Base-by-base conservation (phyloP, 2,329 filamentous ascomycete genomes). In the Exophiala xenobiotica region DNA sequence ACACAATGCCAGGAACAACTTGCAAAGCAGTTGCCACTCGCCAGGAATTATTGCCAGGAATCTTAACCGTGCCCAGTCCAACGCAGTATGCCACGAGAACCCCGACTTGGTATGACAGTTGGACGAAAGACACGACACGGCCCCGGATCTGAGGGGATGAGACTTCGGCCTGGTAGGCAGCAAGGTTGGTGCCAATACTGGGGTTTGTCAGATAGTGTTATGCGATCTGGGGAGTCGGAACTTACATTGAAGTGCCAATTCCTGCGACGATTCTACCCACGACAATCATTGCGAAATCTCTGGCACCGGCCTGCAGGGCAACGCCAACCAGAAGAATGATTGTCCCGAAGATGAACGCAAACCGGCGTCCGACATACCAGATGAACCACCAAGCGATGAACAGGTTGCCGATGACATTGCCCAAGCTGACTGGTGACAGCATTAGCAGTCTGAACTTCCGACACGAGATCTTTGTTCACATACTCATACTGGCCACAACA, bases 31-130 rank as follows among this genome's bases (percentile, higher is more conserved):
- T 74, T 3, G 68, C 72, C 1, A 73, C 65, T 26, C 71, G 58
- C 71, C 71, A 74, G 7, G 72, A 70, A 38, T 73, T 71, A 49
- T 73, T 73, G 59, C 66, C 70, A 0, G 71, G 71, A 29, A 29
- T 29, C 26, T 29, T 29, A n/a, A 29, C 26, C n/a, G 41, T 73
- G 14, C 71, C 71, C 48, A 73, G 73, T 6, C 71, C 72, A 16
- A 68, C 55, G 69, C 71, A 74, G 56, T 74, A 75, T 3, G 71
- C 70, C 16, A 74, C 73, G 4, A 74, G 63, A 0, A 70, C 72
- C 6, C 72, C 72, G 0, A 75, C 62, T 50, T 74, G 71, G 49
- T 73, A 74, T 14, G 70, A 70, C 42, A 74, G 72, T 58, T 74
- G 71, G 2, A 67, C 29, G 23, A 37, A 46, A 20, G 27, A 46